Conservation (phyloP, 768 basidiomycete species). For the Scleroderma bovista region DNA sequence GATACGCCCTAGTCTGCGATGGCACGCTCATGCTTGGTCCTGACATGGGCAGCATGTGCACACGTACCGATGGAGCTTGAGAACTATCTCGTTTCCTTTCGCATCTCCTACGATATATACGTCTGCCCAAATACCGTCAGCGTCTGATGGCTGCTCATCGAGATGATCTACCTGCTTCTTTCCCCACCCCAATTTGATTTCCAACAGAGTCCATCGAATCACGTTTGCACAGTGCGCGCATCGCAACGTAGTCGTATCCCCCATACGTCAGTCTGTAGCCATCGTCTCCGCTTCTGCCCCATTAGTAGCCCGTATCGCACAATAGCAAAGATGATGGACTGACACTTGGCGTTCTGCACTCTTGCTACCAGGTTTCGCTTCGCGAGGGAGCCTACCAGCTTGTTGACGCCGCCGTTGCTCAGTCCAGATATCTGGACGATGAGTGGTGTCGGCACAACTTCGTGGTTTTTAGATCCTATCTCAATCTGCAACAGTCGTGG, state of each 20-base stretch:
- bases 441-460: conserved; percentile 84
- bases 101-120: conserved; percentile 86
- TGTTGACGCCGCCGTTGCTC: conserved; percentile 89
- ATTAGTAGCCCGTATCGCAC: not conserved
- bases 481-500: conserved; percentile 65
- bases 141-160: not conserved
- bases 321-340: conserved; percentile 6
- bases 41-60: not conserved
- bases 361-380: conserved; percentile 87
- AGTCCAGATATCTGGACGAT: conserved; percentile 93
- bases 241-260: conserved; percentile 95
- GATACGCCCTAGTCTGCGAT: conserved; percentile 82
- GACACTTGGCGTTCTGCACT: conserved; percentile 92
- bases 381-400: conserved; percentile 81
- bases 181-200: conserved; percentile 97
- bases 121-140: conserved; percentile 35
- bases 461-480: conserved; percentile 97
- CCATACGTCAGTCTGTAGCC: conserved; percentile 97
- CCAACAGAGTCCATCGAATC: conserved; percentile 89
- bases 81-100: conserved; percentile 79
- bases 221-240: conserved; percentile 87
- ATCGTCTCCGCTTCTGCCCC: conserved; percentile 59
- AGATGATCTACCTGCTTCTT: conserved; percentile 75
- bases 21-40: conserved; percentile 1
- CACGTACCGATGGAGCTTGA: conserved; percentile 86